Conservation (phyloP, 2,329 filamentous ascomycete species). For the Xylariales sp. region DNA sequence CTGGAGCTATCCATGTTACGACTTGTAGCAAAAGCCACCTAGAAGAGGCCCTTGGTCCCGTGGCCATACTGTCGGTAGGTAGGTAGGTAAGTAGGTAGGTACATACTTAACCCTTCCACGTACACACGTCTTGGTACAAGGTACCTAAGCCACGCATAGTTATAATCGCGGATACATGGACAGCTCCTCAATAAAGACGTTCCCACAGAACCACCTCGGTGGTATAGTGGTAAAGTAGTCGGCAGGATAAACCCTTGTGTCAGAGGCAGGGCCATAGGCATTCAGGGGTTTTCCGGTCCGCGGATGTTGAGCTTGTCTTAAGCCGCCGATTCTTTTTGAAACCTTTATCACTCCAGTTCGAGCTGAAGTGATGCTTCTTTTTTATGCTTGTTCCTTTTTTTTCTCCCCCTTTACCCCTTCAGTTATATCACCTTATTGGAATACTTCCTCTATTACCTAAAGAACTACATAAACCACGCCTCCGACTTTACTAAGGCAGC, state of each 20-base stretch:
- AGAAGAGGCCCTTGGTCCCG: background rate
- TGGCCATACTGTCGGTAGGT: background rate
- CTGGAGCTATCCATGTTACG: background rate
- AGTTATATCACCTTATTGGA: background rate
- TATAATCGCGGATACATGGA: conserved; percentile 4
- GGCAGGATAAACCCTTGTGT: conserved; percentile 18
- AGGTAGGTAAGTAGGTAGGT: background rate
- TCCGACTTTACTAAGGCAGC: background rate
- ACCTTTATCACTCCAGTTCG: background rate
- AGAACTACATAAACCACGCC: too few relatives aligned
- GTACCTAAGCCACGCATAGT: background rate
- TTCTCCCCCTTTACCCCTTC: background rate
- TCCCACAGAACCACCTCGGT: conserved; percentile 1
- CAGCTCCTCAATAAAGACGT: conserved; percentile 10
- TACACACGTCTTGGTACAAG: background rate
- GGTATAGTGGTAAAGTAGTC: conserved; percentile 22
- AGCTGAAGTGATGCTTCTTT: background rate
- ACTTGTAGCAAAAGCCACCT: background rate
- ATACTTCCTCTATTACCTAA: background rate
- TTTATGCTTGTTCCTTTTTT: conserved; percentile 16
- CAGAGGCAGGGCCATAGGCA: conserved; percentile 21
- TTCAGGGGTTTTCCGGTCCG: conserved; percentile 23
- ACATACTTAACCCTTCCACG: background rate
- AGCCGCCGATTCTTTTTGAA: conserved; percentile 20
- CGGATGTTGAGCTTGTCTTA: conserved; percentile 17